phyloP scores from a whole-genome alignment of 2,329 filamentous ascomycete species.

The Ambrosiella cleistominuta region DNA sequence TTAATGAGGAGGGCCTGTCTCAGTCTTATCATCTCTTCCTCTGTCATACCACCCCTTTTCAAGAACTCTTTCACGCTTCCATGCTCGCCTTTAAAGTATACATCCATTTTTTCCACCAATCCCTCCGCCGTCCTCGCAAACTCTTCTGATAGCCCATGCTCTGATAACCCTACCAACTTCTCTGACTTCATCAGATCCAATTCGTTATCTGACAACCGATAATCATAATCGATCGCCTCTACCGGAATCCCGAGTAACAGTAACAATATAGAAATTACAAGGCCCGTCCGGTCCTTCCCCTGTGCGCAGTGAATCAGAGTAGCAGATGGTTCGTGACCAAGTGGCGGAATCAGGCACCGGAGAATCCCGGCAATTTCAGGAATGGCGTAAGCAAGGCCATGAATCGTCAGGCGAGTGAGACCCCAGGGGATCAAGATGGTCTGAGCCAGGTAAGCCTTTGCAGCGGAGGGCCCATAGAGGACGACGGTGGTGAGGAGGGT shows the following conservation, averaged over 20 bases:
- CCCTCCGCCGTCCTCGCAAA: constrained; percentile 50
- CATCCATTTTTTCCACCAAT: constrained; percentile 42
- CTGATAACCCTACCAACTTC: constrained; percentile 48
- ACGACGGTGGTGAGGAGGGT: not conserved
- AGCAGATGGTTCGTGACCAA: constrained; percentile 32
- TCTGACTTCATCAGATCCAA: constrained; percentile 43
- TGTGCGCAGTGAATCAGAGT: constrained; percentile 70
- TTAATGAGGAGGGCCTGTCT: constrained; percentile 24
- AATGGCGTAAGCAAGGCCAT: constrained; percentile 51
- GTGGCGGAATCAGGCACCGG: constrained; percentile 3
- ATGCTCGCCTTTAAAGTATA: constrained; percentile 42
- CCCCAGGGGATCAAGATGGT: constrained; percentile 58
- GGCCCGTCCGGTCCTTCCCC: constrained; percentile 63
- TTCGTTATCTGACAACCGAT: constrained; percentile 43
- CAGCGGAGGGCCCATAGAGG: constrained; percentile 45
- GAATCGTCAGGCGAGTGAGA: constrained; percentile 49
- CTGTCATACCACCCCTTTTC: constrained; percentile 39
- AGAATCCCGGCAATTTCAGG: constrained; percentile 36
- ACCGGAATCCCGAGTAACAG: constrained; percentile 41
- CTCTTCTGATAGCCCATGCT: constrained; percentile 54
- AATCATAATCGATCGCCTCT: constrained; percentile 52
- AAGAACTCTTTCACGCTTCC: constrained; percentile 53
- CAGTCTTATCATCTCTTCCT: constrained; percentile 24
- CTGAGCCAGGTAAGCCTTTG: constrained; percentile 49
- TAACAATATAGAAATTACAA: constrained; percentile 51